phyloP scores from a whole-genome alignment of 1,139 yeast species.

The Debaryomyces singareniensis region DNA sequence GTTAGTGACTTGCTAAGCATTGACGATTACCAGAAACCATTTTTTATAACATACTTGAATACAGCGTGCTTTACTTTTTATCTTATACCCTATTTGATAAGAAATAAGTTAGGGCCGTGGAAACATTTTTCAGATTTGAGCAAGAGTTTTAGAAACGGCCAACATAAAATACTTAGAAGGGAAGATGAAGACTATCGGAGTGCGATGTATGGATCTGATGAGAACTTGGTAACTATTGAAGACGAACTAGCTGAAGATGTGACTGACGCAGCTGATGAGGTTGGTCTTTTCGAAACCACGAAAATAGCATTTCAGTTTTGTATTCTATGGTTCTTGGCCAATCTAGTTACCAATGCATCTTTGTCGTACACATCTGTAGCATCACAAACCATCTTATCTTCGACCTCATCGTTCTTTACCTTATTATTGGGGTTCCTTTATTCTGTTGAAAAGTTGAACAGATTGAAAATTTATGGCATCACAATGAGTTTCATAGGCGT shows the following conservation, averaged over 20 bases:
- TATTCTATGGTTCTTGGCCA: conserved; percentile 83
- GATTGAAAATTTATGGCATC: conserved; percentile 61
- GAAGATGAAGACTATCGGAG: conserved; percentile 8
- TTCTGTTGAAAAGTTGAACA: conserved; percentile 62
- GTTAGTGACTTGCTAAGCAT: conserved; percentile 69
- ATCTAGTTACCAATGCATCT: conserved; percentile 82
- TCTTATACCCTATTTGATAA: conserved; percentile 53
- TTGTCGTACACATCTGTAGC: conserved; percentile 86
- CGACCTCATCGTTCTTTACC: conserved; percentile 92
- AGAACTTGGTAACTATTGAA: conserved; percentile 13
- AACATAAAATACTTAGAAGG: conserved; percentile 1
- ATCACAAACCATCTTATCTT: conserved; percentile 84
- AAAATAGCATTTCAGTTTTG: conserved; percentile 74
- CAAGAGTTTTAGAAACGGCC: not conserved
- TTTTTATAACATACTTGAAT: conserved; percentile 83
- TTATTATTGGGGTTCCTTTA: conserved; percentile 72
- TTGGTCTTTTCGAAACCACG: conserved; percentile 42
- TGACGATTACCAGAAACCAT: conserved; percentile 79
- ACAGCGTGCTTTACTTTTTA: conserved; percentile 81
- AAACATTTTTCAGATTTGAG: no score
- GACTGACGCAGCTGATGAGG: conserved; percentile 13
- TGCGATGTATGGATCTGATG: conserved; percentile 16
- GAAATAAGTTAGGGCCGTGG: conserved; percentile 16
- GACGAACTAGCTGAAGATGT: conserved; percentile 12
- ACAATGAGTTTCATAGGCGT: conserved; percentile 75